phyloP scores from a whole-genome alignment of 148 eudicot species.

The Pouteria glomerata region DNA sequence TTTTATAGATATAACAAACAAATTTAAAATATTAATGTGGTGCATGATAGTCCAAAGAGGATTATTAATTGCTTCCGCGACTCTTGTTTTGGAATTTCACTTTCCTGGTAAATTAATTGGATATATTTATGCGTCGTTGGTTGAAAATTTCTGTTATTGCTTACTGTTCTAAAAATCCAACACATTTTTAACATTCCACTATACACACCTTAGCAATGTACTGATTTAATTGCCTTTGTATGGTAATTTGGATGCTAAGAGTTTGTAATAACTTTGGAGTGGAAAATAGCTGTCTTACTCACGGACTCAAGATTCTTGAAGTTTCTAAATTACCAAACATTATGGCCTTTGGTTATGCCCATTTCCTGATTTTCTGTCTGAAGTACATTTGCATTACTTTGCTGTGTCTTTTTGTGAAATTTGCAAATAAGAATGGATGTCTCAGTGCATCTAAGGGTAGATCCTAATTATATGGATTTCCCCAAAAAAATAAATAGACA shows the following conservation, averaged over 20 bases:
- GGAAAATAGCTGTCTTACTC: background rate
- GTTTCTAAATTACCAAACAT: constrained; percentile 1
- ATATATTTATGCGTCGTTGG: background rate
- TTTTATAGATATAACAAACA: too few relatives aligned
- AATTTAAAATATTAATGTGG: too few relatives aligned
- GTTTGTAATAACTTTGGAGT: background rate
- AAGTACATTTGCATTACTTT: background rate
- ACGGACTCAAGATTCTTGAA: too few relatives aligned
- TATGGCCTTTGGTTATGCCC: background rate
- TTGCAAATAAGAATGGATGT: background rate
- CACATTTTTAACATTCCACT: background rate
- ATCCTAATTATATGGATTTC: background rate
- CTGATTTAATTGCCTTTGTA: background rate
- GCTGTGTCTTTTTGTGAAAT: background rate
- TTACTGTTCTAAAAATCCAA: too few relatives aligned
- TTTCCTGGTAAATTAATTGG: background rate
- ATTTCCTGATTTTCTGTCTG: background rate
- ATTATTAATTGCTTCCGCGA: too few relatives aligned
- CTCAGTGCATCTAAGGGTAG: background rate
- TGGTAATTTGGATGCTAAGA: background rate
- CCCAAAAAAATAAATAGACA: background rate
- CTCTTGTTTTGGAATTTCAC: background rate
- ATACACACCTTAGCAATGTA: background rate
- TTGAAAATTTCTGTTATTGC: background rate
- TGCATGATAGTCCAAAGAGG: too few relatives aligned